Base-by-base conservation (phyloP, 306 rosid genomes). In the Cotoneaster glaucophyllus region DNA sequence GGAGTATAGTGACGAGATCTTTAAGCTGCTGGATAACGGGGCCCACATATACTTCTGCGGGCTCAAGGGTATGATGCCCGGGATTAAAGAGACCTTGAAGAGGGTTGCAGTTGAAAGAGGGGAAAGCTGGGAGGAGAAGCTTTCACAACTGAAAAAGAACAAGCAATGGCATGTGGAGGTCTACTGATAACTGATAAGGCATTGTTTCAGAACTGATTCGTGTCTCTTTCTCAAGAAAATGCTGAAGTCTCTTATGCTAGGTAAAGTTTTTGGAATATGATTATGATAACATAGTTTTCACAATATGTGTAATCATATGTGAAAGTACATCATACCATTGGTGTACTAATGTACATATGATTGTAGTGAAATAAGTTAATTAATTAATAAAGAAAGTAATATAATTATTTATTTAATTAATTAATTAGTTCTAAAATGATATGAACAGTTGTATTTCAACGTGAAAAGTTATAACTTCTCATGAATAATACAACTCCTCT, bases 111-210 rank as follows among this genome's bases (percentile, higher is more conserved):
- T 86, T 75, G 80, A 83, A 80, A 83, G 99, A 82, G 97, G 97
- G 43, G 99, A 95, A 81, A 89, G 44, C 28, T 95, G 99, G 99
- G 99, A 88, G 68, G 89, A 85, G 80, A 95, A 95, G 83, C 99
- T 90, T 64, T 85, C 99, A 17, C 89, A 81, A 10, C 97, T 95
- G 48, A 92, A 95, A 83, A 95, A 92, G 93, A 95, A 89, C 91
- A 95, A 92, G 78, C 99, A 95, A 66, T 95, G 99, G 99, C 99
- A 95, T 74, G 99, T 95, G 63, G 99, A 95, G 80, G 99, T 95
- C 32, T 95, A 95, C 74, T 95, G 88, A 94, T 81, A 45, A 95
- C 74, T 95, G 88, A 94, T 81, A 45, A 28, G 75, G 54, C 5
- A 62, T 19, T 70, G 57, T 69, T 58, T 69, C 68, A 28, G 56